A percentile compares a stretch with the other conserved stretches of the same genome.
Conservation (phyloP, 169 alveolate genomes). For the Plasmodium coatneyi region DNA sequence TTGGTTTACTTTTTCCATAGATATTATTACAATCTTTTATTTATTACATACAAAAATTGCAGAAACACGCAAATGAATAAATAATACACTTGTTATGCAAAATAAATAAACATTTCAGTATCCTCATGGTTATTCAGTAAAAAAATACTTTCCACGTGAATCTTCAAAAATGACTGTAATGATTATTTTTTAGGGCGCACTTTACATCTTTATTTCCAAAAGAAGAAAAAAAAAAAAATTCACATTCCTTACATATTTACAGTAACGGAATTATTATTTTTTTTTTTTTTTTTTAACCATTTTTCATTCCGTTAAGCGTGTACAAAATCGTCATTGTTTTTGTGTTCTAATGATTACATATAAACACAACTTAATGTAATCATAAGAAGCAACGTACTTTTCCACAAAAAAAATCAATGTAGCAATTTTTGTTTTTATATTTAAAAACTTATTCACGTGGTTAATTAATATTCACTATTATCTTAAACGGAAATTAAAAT, state of each 20-base stretch:
- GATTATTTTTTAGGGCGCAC: background rate
- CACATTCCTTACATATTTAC: background rate
- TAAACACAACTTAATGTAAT: background rate
- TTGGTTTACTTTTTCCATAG: background rate
- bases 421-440: background rate
- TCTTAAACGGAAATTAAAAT: background rate
- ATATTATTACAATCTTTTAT: background rate
- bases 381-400: background rate
- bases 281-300: background rate
- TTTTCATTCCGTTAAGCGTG: background rate
- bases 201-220: background rate
- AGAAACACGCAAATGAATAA: background rate
- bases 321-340: background rate
- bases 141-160: background rate
- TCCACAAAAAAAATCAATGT: background rate
- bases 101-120: background rate
- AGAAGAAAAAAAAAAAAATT: background rate
- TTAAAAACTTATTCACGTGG: background rate
- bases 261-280: background rate
- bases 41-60: background rate
- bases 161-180: background rate
- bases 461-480: background rate
- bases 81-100: background rate
- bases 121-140: background rate
- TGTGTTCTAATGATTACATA: background rate